phyloP scores from a whole-genome alignment of 257 asterid genomes.

The Craterostigma plantagineum region DNA sequence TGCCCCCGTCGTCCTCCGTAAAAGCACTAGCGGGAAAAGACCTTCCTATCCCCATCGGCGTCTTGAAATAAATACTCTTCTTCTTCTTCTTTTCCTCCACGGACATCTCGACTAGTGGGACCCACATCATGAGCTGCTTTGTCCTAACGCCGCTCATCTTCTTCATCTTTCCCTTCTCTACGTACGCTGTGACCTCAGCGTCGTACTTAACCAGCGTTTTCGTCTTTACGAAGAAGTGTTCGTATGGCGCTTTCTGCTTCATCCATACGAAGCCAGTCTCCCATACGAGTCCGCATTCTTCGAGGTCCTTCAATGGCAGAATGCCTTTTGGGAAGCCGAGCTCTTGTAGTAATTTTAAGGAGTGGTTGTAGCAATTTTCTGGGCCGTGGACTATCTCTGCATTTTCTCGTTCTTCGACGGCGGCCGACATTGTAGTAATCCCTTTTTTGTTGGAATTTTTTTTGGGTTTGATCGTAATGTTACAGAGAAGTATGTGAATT shows the following conservation, averaged over 20 bases:
- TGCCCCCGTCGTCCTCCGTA: constrained; percentile 57
- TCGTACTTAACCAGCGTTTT: constrained; percentile 60
- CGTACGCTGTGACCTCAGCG: constrained; percentile 57
- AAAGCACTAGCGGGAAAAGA: constrained; percentile 62
- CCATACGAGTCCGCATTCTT: constrained; percentile 73
- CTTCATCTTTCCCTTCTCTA: constrained; percentile 82
- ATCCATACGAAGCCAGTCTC: constrained; percentile 85
- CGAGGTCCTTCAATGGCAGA: constrained; percentile 71
- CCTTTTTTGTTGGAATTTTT: too few species aligned
- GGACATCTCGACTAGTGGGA: constrained; percentile 87
- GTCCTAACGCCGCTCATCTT: constrained; percentile 88
- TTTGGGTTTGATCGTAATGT: too few species aligned
- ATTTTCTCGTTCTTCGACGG: too few species aligned
- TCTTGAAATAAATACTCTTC: constrained; percentile 42
- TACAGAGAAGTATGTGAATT: too few species aligned
- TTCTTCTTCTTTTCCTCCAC: constrained; percentile 20
- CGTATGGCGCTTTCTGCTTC: constrained; percentile 72
- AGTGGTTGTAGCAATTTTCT: constrained; percentile 42
- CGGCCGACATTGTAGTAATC: too few species aligned
- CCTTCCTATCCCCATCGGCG: constrained; percentile 75
- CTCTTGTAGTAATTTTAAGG: constrained; percentile 39
- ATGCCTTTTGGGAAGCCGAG: constrained; percentile 78
- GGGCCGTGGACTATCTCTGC: constrained; percentile 57
- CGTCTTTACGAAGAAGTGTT: constrained; percentile 44
- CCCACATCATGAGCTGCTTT: constrained; percentile 78